Base-by-base conservation (phyloP, 2,329 filamentous ascomycete genomes). In the Pseudopithomyces maydicus region DNA sequence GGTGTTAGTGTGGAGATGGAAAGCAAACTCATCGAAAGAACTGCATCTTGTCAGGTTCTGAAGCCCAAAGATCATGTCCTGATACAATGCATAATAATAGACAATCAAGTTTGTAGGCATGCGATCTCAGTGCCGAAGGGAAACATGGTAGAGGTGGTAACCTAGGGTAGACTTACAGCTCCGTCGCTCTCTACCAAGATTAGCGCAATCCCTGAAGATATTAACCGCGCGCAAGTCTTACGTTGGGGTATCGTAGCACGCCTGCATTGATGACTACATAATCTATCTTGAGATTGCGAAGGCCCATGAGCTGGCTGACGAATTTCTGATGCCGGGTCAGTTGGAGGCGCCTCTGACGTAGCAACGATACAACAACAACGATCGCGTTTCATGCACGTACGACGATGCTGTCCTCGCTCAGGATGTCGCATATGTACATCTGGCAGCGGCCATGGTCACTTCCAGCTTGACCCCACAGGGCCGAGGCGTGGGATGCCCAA, bases 181-280 rank as follows among this genome's bases (percentile, higher is more conserved):
- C 81, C 56, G 79, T 82, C 41, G 81, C 80, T 76, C 81, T 79
- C 80, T 83, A 66, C 47, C 50, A 56, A 41, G 52, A 58, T 72
- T 70, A 74, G 69, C 66, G 39, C 20, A 41, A 29, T 10, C 41
- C 47, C 29, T 26, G 19, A 2, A 29, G 22, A 22, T 43, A 29
- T 15, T 35, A 33, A 39, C 63, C 58, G 63, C 56, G 47, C 42
- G 58, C 58, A 53, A 44, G 54, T 68, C 78, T 74, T 75, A 84
- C 82, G 75, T 84, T 84, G 3, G 83, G 83, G 71, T 85, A 86
- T 64, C 80, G 76, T 62, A 85, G 66, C 6, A 85, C 79, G 45
- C 83, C 84, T 32, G 84, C 83, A 72, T 85, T 86, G 52, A 85
- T 62, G n/a, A 86, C 78, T 38, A 83, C 78, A 70, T 81, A 80